Evolutionary conservation across 495 filamentous ascomycete species (phyloP), one percentile per base, ranked within the genome.

Genomic region (Bombardia bombarda): DNA sequence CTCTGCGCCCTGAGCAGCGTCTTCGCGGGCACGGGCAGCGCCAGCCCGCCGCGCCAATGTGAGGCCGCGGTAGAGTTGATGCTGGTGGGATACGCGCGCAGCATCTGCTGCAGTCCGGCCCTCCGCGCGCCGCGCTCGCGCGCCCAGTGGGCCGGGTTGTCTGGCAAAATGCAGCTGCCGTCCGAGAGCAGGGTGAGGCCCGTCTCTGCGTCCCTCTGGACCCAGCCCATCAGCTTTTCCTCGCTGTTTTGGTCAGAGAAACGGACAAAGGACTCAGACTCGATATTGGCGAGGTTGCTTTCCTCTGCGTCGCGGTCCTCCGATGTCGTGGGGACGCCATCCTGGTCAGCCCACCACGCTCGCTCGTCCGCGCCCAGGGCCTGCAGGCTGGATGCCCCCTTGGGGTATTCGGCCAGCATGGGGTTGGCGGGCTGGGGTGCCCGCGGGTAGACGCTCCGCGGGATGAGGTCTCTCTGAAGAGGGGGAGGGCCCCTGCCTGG

Each of bases 51-150:
- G 16, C 53, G 56, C 46, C 49, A 53, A 3, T 52, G 61, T 1
- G 50, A 50, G 26, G 56, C 51, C 28, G 52, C 39, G 4, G 39
- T 36, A 30, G 52, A 47, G 38, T 62, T 45, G 9, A 43, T 40
- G 40, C 20, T 54, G 3, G 33, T 40, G 4, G 40, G 42, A 14
- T 60, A 55, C 10, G 40, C 22, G 12, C 62, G 63, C 14, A 70
- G 52, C 32, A 55, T 56, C 19, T 59, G 56, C 30, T 68, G 64
- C 17, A 72, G 50, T 12, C 57, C 67, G 4, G 62, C 66, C 26
- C 68, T 57, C 16, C 61, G 57, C 49, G 60, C 63, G 4, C 64
- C 68, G 30, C 61, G 63, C 32, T 58, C 49, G 7, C 16, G 33
- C 17, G 52, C 58, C 37, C 46, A 58, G 25, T 16, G 43, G 4